Evolutionary conservation across 2,329 filamentous ascomycete genomes (phyloP).

Genomic region (Tolypocladium pustulatum): DNA sequence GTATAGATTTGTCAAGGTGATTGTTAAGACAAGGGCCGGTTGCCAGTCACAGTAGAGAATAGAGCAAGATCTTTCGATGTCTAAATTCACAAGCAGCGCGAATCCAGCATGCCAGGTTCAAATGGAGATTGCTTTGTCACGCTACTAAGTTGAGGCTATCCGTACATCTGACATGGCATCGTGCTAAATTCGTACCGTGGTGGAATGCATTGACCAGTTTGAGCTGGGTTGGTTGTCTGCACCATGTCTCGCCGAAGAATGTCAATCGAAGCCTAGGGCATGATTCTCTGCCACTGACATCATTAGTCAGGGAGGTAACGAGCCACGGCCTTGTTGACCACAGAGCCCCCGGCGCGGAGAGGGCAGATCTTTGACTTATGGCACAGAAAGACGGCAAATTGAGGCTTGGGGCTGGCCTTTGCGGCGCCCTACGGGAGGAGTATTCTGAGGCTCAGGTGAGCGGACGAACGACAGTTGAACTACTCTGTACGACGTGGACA

Average conservation of each 20-base stretch:
- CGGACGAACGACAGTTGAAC: not conserved
- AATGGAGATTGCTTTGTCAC: not conserved
- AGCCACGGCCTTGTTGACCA: not conserved
- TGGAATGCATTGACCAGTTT: not conserved
- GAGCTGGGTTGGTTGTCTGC: not conserved
- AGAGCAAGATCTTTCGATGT: not conserved
- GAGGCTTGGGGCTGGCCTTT: not conserved
- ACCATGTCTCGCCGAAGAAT: not conserved
- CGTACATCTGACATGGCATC: too few species aligned
- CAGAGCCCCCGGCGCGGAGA: not conserved
- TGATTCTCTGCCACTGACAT: not conserved
- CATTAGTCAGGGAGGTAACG: not conserved
- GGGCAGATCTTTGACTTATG: not conserved
- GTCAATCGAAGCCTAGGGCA: not conserved
- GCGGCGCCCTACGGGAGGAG: not conserved
- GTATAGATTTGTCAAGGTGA: not conserved
- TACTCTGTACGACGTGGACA: not conserved
- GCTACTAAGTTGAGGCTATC: not conserved
- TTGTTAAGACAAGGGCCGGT: not conserved
- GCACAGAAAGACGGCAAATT: not conserved
- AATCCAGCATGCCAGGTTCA: not conserved
- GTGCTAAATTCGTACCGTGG: not conserved
- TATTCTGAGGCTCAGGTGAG: not conserved
- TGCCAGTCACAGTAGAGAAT: not conserved
- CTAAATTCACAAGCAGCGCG: not conserved